Percentiles rank a stretch among this genome's conserved stretches.
These are phyloP conservation scores for Diaporthe caulivora DNA, from an alignment of 2,329 filamentous ascomycete species.

Conservation along the genomic window DNA sequence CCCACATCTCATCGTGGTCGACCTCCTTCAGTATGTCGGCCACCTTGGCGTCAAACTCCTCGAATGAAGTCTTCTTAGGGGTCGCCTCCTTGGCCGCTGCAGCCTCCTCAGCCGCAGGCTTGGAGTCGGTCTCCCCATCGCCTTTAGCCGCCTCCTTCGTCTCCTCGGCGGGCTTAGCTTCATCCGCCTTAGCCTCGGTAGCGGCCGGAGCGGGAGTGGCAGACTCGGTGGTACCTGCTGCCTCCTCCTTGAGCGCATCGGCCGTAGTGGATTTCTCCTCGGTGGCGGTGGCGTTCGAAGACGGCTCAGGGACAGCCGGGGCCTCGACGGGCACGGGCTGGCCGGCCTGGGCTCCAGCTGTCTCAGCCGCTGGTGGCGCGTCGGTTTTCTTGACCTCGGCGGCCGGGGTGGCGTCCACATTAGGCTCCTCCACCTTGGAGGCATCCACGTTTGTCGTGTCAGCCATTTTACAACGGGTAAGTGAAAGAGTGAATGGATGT, in stretches of 20 bases:
- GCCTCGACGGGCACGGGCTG: neutral
- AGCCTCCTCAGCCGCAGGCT: slow-evolving; percentile 8
- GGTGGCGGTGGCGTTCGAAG: slow-evolving; percentile 18
- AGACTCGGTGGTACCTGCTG: neutral
- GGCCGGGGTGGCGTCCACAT: slow-evolving; percentile 8
- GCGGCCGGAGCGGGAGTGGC: neutral
- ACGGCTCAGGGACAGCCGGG: slow-evolving; percentile 5
- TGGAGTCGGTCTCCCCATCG: neutral
- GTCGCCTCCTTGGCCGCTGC: neutral
- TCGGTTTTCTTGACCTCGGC: slow-evolving; percentile 8
- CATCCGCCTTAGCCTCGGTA: slow-evolving; percentile 1
- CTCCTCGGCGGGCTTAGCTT: slow-evolving; percentile 15
- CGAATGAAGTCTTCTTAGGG: slow-evolving; percentile 54
- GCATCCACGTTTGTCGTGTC: slow-evolving; percentile 24
- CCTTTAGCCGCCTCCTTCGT: slow-evolving; percentile 5
- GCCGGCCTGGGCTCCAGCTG: neutral
- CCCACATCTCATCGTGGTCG: slow-evolving; percentile 86
- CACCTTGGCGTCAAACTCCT: slow-evolving; percentile 69
- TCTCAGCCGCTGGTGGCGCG: neutral
- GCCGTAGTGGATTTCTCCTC: slow-evolving; percentile 1
- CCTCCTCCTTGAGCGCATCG: neutral
- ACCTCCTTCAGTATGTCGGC: slow-evolving; percentile 67
- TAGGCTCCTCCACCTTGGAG: slow-evolving; percentile 13
- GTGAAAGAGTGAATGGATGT: slow-evolving; percentile 26
- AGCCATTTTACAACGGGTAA: slow-evolving; percentile 31